These are phyloP conservation scores for Fusarium sp. DNA, from an alignment of 2,329 filamentous ascomycete genomes.

Conservation along the genomic window DNA sequence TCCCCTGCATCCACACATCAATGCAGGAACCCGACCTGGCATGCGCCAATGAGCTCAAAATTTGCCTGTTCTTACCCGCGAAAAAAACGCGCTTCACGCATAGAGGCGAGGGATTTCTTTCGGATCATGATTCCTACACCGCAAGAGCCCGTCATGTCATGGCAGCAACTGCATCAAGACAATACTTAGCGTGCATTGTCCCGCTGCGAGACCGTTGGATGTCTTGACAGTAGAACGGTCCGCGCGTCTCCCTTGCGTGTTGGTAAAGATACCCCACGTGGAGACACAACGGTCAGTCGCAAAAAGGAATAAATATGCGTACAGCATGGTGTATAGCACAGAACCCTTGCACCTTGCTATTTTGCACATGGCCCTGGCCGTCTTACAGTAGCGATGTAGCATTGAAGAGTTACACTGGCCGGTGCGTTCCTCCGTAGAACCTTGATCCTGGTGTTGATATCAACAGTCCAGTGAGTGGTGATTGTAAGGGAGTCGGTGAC, in stretches of 20 bases:
- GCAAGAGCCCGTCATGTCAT: not conserved
- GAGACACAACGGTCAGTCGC: slow-evolving; percentile 17
- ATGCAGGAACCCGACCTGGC: slow-evolving; percentile 41
- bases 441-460: not conserved
- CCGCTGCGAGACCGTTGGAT: slow-evolving; percentile 17
- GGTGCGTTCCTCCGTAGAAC: not conserved
- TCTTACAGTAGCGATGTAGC: slow-evolving; percentile 8
- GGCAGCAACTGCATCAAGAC: not conserved
- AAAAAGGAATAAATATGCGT: not conserved
- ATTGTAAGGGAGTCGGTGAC: not conserved
- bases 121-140: not conserved
- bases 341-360: slow-evolving; percentile 14
- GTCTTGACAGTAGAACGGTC: slow-evolving; percentile 20
- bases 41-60: slow-evolving; percentile 4
- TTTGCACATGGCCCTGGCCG: not conserved
- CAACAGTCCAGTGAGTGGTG: not conserved
- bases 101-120: not conserved
- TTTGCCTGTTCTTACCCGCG: not conserved
- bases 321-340: not conserved
- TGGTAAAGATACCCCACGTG: slow-evolving; percentile 19
- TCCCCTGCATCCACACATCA: slow-evolving; percentile 35
- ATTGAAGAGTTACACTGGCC: slow-evolving; percentile 17
- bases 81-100: slow-evolving; percentile 12
- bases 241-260: slow-evolving; percentile 16
- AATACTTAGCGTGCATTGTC: not conserved